A percentile compares a stretch with the other conserved stretches of the same genome.
Conservation (phyloP, 306 rosid species). For the Comarum palustre region DNA sequence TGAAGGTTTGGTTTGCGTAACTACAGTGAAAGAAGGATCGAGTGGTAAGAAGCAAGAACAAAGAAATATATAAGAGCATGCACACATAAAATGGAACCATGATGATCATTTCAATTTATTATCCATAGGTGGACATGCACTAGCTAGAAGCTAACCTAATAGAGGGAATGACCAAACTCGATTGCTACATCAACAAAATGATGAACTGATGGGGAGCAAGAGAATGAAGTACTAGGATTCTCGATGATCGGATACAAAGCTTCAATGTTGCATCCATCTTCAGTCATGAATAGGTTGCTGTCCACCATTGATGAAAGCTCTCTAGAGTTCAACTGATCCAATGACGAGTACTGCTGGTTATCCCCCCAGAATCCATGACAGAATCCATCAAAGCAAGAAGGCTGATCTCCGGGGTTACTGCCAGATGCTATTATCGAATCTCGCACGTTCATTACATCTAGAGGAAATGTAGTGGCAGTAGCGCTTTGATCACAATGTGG, state of each 20-base stretch:
- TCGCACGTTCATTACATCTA: constrained; percentile 23
- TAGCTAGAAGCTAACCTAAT: constrained; percentile 26
- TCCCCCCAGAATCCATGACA: constrained; percentile 52
- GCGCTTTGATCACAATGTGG: constrained; percentile 28
- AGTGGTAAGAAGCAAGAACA: constrained; percentile 27
- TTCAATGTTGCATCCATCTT: constrained; percentile 58
- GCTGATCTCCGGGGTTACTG: constrained; percentile 30
- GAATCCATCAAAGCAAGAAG: constrained; percentile 46
- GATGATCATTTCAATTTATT: not conserved
- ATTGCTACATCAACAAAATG: constrained; percentile 51
- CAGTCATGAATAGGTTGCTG: constrained; percentile 34
- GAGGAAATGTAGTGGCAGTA: constrained; percentile 20
- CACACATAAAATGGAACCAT: constrained; percentile 6
- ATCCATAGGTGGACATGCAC: not conserved
- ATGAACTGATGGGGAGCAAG: constrained; percentile 46
- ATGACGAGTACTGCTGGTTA: constrained; percentile 29
- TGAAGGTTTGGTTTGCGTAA: constrained; percentile 30
- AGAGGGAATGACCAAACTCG: constrained; percentile 59
- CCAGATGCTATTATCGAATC: constrained; percentile 23
- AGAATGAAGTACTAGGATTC: constrained; percentile 40
- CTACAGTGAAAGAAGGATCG: constrained; percentile 26
- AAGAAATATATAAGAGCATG: constrained; percentile 28
- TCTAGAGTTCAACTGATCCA: constrained; percentile 46
- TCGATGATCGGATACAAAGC: constrained; percentile 42
- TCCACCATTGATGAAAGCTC: constrained; percentile 66